A percentile compares a stretch with the other conserved stretches of the same genome.
Evolutionary conservation across 352 stramenopile species (phyloP).

Genomic region (Phytopythium chamaehyphon): DNA sequence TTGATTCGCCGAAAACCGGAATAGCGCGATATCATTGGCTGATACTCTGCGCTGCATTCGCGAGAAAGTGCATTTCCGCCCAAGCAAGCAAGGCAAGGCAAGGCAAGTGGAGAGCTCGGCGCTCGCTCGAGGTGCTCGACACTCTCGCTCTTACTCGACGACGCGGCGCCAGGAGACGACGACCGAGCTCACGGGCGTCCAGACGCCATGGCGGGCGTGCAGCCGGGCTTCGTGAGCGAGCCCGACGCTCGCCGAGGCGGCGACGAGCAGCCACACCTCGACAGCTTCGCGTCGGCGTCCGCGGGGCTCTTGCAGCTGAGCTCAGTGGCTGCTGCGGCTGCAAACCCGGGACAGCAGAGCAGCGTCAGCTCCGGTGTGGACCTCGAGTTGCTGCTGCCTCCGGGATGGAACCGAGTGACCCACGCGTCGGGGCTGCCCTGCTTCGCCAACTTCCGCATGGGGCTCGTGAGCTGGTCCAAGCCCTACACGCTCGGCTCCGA

Average conservation of each 20-base stretch:
- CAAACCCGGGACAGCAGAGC: slow-evolving; percentile 4
- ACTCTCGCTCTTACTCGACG: neutral
- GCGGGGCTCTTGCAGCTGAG: slow-evolving; percentile 52
- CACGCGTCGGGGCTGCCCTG: slow-evolving; percentile 69
- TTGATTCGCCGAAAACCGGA: slow-evolving; percentile 6
- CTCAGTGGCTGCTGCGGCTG: slow-evolving; percentile 25
- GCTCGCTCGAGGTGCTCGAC: slow-evolving; percentile 1
- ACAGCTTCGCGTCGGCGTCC: slow-evolving; percentile 25
- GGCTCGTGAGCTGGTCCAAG: slow-evolving; percentile 65
- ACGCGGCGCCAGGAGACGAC: neutral
- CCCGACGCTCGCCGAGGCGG: neutral
- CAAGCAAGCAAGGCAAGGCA: slow-evolving; percentile 1
- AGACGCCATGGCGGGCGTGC: slow-evolving; percentile 12
- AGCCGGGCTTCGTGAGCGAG: neutral
- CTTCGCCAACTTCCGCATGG: slow-evolving; percentile 52
- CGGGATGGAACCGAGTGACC: slow-evolving; percentile 54
- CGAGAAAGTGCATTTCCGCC: neutral
- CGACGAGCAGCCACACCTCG: slow-evolving; percentile 11
- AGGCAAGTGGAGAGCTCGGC: neutral
- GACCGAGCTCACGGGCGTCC: slow-evolving; percentile 6
- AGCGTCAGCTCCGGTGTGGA: slow-evolving; percentile 3
- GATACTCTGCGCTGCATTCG: neutral
- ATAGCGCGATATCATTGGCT: neutral
- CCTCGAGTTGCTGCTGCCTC: slow-evolving; percentile 35
- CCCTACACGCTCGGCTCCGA: slow-evolving; percentile 50